Base-by-base conservation (phyloP, 2,329 filamentous ascomycete genomes). In the Colletotrichum falcatum region DNA sequence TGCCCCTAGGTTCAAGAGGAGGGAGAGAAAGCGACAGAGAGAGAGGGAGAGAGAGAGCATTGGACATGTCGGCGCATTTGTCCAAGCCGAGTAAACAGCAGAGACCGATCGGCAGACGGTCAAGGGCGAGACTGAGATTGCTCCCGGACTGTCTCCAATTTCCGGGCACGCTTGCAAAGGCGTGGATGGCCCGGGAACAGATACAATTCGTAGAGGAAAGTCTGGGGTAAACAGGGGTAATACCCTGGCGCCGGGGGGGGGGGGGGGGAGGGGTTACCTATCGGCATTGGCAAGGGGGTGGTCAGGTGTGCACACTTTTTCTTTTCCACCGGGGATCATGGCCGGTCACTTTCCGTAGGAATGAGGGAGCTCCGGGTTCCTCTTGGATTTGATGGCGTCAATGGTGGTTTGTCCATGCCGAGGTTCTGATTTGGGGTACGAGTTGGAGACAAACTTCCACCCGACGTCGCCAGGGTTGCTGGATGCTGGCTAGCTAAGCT, bases 171-270 rank as follows among this genome's bases (percentile, higher is more conserved):
- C 69, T 59, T 70, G 60, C 59, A 48, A 60, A n/a, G 59, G 48
- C 65, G 46, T 70, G 54, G 66, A 39, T 71, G 65, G 69, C 56
- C 69, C 48, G 59, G 46, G 69, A 60, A 70, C 66, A 70, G 56
- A 70, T n/a, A 26, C 59, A 49, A 37, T 51, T 33, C 18, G 44
- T 16, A 51, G 14, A 51, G 54, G 48, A 63, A 63, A 72, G 67
- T 72, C 70, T 56, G 70, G 70, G 70, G 70, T 70, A 72, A 46
- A 72, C 70, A 72, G 61, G 70, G 70, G 59, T 66, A 33, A 6
- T 26, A 53, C 56, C 61, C n/a, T 46, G 44, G 8, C 49, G 26
- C 20, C 56, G 65, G 60, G 33, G 53, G 2, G n/a, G n/a, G n/a
- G n/a, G n/a, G n/a, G n/a, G n/a, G n/a, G n/a, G n/a, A n/a, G n/a